Evolutionary conservation across 441 rosid genomes (phyloP), one percentile per base, ranked within the genome.

Genomic region (Croton laevigatus): DNA sequence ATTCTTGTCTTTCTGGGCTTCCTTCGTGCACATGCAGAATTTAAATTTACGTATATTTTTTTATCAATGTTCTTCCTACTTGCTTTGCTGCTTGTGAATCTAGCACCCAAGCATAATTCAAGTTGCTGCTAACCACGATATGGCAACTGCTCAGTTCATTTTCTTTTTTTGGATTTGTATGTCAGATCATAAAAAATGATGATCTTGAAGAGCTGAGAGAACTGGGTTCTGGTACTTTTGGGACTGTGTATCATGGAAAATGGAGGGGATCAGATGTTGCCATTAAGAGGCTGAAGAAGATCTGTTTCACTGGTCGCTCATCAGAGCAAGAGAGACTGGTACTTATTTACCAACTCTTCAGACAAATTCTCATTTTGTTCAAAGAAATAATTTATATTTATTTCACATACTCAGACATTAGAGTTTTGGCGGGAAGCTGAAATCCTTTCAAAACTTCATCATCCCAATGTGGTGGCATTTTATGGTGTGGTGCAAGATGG

Each of bases 401-500:
- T 63, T 49, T 67, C 86, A 81, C 81, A 70, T 77, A 8, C 55
- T 60, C 79, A 93, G 98, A 89, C 97, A 16, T 74, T 81, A 74
- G 98, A 96, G 82, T 96, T 93, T 83, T 93, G 97, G 99, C 88
- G 89, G 73, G 99, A 96, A 84, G 99, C 98, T 82, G 97, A 89
- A 65, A 93, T 92, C 82, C 91, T 95, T 68, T 89, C 98, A 63
- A 85, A 84, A 79, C 93, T 95, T 74, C 98, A 91, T 73, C 98
- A 92, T 79, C 98, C 99, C 53, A 95, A 95, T 20, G 97, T 95
- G 37, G 92, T 92, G 60, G 98, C 98, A 60, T 93, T 95, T 76
- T 95, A 95, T 54, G 99, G 99, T 20, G 99, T 96, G 68, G 99
- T 95, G 71, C 93, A 88, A 78, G 97, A 96, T 75, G 97, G 97